Evolutionary conservation across 345 rosid genomes (phyloP).

Genomic region (Clausena lansium): DNA sequence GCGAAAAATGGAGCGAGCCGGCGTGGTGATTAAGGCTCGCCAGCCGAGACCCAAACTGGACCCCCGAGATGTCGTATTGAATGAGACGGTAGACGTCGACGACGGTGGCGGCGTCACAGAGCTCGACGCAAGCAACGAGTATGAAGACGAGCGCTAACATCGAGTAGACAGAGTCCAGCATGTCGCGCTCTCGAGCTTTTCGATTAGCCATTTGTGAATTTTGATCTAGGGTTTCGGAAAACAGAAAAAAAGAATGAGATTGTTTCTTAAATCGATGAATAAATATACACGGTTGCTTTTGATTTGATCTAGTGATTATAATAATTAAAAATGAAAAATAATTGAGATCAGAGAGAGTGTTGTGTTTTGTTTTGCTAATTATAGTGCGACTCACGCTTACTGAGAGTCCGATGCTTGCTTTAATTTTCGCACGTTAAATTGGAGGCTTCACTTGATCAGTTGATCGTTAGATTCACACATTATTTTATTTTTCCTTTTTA

Average conservation of each 20-base stretch:
- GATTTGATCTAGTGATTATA: neutral
- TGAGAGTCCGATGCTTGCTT: neutral
- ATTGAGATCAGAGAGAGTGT: too few species aligned
- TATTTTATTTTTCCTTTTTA: too few species aligned
- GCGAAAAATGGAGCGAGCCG: constrained; percentile 66
- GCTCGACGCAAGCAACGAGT: constrained; percentile 87
- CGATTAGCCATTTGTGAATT: constrained; percentile 24
- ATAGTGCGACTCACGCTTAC: neutral
- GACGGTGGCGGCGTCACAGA: constrained; percentile 92
- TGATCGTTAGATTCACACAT: neutral
- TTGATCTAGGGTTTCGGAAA: constrained; percentile 59
- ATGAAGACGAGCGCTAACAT: constrained; percentile 63
- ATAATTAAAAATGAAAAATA: too few species aligned
- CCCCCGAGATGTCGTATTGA: constrained; percentile 92
- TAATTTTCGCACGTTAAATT: neutral
- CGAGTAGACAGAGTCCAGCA: constrained; percentile 70
- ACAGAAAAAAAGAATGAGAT: neutral
- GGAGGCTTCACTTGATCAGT: neutral
- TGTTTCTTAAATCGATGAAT: neutral
- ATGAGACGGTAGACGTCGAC: constrained; percentile 96
- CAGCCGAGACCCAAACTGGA: constrained; percentile 88
- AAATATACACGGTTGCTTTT: neutral
- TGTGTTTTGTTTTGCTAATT: neutral
- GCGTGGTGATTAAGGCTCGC: constrained; percentile 91
- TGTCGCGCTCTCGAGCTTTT: constrained; percentile 35